Conservation (phyloP, 208 protist genomes). For the Trypanosoma caninum region DNA sequence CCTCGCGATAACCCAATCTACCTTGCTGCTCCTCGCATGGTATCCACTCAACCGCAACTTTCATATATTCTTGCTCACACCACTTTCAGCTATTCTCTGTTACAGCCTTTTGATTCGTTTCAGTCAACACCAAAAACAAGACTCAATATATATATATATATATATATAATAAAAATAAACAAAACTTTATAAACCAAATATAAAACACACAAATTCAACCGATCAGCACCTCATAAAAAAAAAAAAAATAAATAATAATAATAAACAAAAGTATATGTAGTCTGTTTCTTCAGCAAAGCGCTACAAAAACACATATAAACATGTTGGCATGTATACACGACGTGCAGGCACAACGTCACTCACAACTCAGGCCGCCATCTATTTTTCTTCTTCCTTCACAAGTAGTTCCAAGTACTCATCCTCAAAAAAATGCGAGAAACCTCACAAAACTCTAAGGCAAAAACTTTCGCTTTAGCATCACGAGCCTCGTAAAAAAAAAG, state of each 20-base stretch:
- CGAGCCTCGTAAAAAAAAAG: conserved; percentile 59
- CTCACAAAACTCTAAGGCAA: conserved; percentile 36
- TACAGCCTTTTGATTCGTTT: not conserved
- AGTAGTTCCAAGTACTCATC: conserved; percentile 25
- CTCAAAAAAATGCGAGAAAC: conserved; percentile 32
- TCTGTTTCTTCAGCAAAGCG: too few species aligned
- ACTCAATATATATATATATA: too few species aligned
- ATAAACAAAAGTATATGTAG: not conserved
- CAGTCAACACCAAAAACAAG: too few species aligned
- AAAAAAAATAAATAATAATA: conserved; percentile 17
- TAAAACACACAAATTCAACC: not conserved
- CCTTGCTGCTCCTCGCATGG: conserved; percentile 34
- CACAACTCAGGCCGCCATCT: not conserved
- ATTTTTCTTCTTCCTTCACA: not conserved
- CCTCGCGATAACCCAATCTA: conserved; percentile 55
- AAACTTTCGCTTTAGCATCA: conserved; percentile 35
- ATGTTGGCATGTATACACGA: too few species aligned
- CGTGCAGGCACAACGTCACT: too few species aligned
- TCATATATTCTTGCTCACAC: not conserved
- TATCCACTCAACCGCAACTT: conserved; percentile 37
- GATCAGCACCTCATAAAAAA: not conserved
- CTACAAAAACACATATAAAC: too few species aligned
- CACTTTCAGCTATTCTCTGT: not conserved
- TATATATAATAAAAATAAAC: too few species aligned
- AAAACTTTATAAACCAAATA: not conserved